Evolutionary conservation across 1,284 basidiomycete species (phyloP).

Genomic region (Ustilago xerochloae): DNA sequence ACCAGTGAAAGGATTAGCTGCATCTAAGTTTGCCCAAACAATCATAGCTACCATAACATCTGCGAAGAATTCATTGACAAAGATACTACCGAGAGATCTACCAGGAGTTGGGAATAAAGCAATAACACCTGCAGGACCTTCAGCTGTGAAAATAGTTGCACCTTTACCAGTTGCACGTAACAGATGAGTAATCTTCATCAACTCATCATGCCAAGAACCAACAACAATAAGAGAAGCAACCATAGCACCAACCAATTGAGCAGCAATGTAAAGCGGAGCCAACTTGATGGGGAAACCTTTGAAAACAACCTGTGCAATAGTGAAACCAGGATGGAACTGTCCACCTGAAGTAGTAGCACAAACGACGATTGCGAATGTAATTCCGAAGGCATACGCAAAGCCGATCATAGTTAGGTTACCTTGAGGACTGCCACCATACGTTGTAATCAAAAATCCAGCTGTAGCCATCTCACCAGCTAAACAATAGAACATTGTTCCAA

Average conservation of each 20-base stretch:
- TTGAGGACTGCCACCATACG: slow-evolving; percentile 28
- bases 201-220: slow-evolving; percentile 47
- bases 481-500: slow-evolving; percentile 43
- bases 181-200: slow-evolving; percentile 39
- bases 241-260: slow-evolving; percentile 54
- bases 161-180: slow-evolving; percentile 40
- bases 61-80: slow-evolving; percentile 59
- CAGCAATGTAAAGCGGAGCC: slow-evolving; percentile 53
- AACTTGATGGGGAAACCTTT: slow-evolving; percentile 59
- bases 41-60: slow-evolving; percentile 52
- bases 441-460: slow-evolving; percentile 46
- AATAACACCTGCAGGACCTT: slow-evolving; percentile 54
- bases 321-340: slow-evolving; percentile 56
- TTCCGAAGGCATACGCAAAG: slow-evolving; percentile 56
- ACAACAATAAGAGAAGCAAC: slow-evolving; percentile 50
- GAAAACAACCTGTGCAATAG: slow-evolving; percentile 55
- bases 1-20: slow-evolving; percentile 52
- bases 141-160: slow-evolving; percentile 48
- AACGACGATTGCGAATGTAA: slow-evolving; percentile 55
- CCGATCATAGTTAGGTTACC: slow-evolving; percentile 57
- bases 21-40: slow-evolving; percentile 58
- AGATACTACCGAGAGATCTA: slow-evolving; percentile 44
- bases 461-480: slow-evolving; percentile 57
- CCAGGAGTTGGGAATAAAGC: slow-evolving; percentile 56
- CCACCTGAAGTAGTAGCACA: slow-evolving; percentile 54